A percentile compares a stretch with the other conserved stretches of the same genome.
phyloP scores from a whole-genome alignment of 805 yeast genomes.

The Candida hungchunana region DNA sequence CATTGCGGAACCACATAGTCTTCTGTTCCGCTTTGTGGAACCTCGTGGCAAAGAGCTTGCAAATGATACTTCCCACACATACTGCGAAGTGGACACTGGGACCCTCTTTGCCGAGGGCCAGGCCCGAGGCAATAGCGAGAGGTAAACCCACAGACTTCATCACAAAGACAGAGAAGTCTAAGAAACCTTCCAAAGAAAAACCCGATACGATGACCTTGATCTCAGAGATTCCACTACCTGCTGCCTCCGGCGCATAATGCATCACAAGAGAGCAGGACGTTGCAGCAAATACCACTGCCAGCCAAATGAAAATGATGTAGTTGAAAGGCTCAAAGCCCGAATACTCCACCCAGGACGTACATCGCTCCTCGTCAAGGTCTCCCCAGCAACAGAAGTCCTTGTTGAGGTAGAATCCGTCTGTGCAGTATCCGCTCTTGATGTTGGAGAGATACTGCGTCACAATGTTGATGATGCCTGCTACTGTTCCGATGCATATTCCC shows the following conservation, averaged over 20 bases:
- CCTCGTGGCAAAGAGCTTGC: conserved; percentile 23
- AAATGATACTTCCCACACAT: conserved; percentile 65
- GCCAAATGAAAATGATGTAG: conserved; percentile 53
- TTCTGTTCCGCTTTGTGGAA: conserved; percentile 11
- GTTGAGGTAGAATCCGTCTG: conserved; percentile 62
- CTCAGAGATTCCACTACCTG: conserved; percentile 97
- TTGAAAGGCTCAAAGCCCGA: conserved; percentile 38
- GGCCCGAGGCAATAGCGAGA: conserved; percentile 85
- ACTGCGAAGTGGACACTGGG: conserved; percentile 98
- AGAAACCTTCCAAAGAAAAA: conserved; percentile 71
- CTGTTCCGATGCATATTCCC: conserved; percentile 73
- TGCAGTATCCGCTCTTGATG: conserved; percentile 75
- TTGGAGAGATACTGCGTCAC: conserved; percentile 85
- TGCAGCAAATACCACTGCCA: conserved; percentile 60
- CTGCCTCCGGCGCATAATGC: conserved; percentile 79
- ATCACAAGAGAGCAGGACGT: conserved; percentile 67
- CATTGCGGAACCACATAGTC: conserved; percentile 21
- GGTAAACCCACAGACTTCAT: conserved; percentile 83
- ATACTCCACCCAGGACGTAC: conserved; percentile 73
- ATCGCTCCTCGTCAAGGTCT: conserved; percentile 38
- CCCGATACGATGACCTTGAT: conserved; percentile 94
- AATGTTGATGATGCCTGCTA: conserved; percentile 79
- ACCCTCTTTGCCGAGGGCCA: conserved; percentile 96
- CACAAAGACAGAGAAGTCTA: conserved; percentile 65
- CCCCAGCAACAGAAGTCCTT: conserved; percentile 82